phyloP scores from a whole-genome alignment of 2,329 filamentous ascomycete species.

The Trichophyton rubrum region DNA sequence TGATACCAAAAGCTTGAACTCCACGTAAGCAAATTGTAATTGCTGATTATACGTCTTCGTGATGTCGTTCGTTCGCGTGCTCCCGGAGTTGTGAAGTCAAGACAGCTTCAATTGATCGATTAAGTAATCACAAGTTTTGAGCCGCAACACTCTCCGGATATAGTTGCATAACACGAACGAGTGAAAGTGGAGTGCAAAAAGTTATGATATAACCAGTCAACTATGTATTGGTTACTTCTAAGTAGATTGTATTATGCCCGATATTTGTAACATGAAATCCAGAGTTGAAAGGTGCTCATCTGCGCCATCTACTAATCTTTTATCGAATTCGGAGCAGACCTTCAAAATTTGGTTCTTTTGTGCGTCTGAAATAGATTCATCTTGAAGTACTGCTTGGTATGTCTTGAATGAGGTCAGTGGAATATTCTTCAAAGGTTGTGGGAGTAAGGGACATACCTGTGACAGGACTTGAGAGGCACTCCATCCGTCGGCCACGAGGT shows the following conservation, averaged over 20 bases:
- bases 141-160: too few species aligned
- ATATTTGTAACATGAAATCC: constrained; percentile 71
- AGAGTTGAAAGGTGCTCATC: constrained; percentile 90
- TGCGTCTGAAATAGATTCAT: constrained; percentile 68
- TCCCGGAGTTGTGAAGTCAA: too few species aligned
- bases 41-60: background rate
- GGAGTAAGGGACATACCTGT: constrained; percentile 43
- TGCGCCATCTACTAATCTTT: constrained; percentile 82
- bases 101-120: too few species aligned
- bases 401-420: constrained; percentile 39
- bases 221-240: background rate
- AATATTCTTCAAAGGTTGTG: background rate
- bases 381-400: constrained; percentile 69
- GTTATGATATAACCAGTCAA: background rate
- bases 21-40: background rate
- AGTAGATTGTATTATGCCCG: constrained; percentile 32
- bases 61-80: background rate
- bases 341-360: constrained; percentile 86
- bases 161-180: background rate
- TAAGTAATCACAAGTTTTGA: too few species aligned
- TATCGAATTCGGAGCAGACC: constrained; percentile 88
- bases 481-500: constrained; percentile 94
- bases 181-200: background rate
- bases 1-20: background rate
- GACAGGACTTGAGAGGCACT: constrained; percentile 77